Percentiles rank a stretch among this genome's conserved stretches.
These are phyloP conservation scores for Microbotryum silenes-acaulis DNA, from an alignment of 1,284 basidiomycete genomes.

Conservation along the genomic window DNA sequence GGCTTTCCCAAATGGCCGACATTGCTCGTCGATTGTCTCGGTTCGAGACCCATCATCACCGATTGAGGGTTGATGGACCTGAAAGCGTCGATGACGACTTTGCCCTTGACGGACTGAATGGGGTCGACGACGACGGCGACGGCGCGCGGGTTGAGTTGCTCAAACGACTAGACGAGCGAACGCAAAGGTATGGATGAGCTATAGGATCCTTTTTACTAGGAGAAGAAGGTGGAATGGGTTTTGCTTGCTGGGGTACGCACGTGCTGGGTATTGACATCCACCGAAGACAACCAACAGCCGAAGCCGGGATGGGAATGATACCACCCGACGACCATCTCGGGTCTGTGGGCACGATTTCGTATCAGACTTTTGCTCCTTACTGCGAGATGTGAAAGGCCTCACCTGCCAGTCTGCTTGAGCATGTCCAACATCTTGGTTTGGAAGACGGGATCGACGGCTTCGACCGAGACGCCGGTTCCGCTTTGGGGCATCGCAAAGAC, in stretches of 20 bases:
- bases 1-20: slow-evolving; percentile 99
- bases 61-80: slow-evolving; percentile 83
- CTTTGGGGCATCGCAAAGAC: slow-evolving; percentile 99
- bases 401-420: slow-evolving; percentile 98
- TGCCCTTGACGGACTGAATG: slow-evolving; percentile 89
- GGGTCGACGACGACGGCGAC: slow-evolving; percentile 98
- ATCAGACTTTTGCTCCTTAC: too few species aligned
- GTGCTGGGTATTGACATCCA: slow-evolving; percentile 99
- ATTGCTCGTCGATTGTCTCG: slow-evolving; percentile 94
- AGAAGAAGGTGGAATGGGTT: background rate
- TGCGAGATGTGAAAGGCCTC: slow-evolving; percentile 36
- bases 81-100: slow-evolving; percentile 98
- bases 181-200: background rate
- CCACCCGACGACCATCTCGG: slow-evolving; percentile 99
- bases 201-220: too few species aligned
- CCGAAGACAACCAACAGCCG: slow-evolving; percentile 97
- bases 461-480: slow-evolving; percentile 95
- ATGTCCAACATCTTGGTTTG: slow-evolving; percentile 99
- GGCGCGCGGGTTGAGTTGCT: slow-evolving; percentile 86
- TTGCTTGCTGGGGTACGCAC: slow-evolving; percentile 44
- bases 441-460: slow-evolving; percentile 98
- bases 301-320: slow-evolving; percentile 99
- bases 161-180: slow-evolving; percentile 66
- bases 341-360: slow-evolving; percentile 47
- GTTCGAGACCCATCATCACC: slow-evolving; percentile 78